Base-by-base conservation (phyloP, 2,329 filamentous ascomycete genomes). In the Clonostachys sp. region DNA sequence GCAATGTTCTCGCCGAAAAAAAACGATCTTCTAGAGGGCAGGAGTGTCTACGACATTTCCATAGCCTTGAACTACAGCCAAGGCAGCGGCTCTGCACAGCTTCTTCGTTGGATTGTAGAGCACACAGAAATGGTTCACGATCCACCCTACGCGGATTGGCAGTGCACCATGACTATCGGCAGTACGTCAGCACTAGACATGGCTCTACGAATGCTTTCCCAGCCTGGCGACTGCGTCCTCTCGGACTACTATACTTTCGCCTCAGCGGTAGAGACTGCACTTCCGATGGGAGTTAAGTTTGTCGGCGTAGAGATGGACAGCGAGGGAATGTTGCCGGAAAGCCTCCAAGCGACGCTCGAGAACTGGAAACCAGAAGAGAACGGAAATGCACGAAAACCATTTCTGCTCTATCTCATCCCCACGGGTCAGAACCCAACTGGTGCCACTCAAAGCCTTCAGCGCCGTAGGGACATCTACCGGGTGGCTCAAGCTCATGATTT, bases 401-500 rank as follows among this genome's bases (percentile, higher is more conserved):
- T 77, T 57, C 62, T 89, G 38, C 68, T 89, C 8, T 89, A 89
- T 65, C 87, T 80, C 2, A 82, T 89, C 2, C 85, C 86, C 0
- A 84, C 84, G 0, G 86, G 86, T 2, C 86, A 89, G 61, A 89
- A 89, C 58, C 86, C 86, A 0, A 89, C 86, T 0, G 86, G 86
- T n/a, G 79, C 84, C 20, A 89, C 86, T 2, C 84, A 87, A 56
- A 74, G 80, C 41, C 64, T 67, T 12, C 70, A 80, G 57, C 74
- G 89, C 46, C 75, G 89, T 45, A 73, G 74, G 54, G 84, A 80
- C 18, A 74, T 95, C 46, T 94, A 92, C 68, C 73, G 73, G 43
- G 75, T 92, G 12, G 86, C 84, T 41, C 81, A 84, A 60, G 87
- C 87, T 67, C 87, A 94, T 63, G 86, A 94, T 60, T 61, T 94